These are phyloP conservation scores for Fusarium papillatum DNA, from an alignment of 2,329 filamentous ascomycete species.

Conservation along the genomic window DNA sequence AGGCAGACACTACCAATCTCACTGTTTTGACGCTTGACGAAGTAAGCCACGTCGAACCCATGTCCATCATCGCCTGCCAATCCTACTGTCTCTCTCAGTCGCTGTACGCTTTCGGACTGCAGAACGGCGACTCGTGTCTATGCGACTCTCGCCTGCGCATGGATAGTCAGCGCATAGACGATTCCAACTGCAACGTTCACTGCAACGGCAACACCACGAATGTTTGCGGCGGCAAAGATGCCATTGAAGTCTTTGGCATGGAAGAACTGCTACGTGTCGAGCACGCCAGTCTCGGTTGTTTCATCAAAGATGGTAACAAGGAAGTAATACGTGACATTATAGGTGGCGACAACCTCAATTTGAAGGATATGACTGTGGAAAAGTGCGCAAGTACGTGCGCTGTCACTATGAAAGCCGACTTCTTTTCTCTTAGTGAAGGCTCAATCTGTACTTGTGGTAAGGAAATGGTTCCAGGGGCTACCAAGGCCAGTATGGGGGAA, in stretches of 20 bases:
- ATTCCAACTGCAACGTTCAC: not conserved
- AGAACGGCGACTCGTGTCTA: not conserved
- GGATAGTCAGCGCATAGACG: not conserved
- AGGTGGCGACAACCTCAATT: not conserved
- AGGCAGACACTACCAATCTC: not conserved
- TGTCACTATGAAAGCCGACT: not conserved
- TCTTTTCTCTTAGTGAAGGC: not conserved
- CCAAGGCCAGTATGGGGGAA: not conserved
- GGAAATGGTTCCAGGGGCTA: not conserved
- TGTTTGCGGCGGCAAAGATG: not conserved
- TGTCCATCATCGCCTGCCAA: not conserved
- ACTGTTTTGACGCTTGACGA: not conserved
- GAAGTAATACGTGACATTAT: not conserved
- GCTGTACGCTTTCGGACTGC: not conserved
- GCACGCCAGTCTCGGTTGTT: not conserved
- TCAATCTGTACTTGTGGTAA: not conserved
- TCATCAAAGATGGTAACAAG: not conserved
- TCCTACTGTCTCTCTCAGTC: not conserved
- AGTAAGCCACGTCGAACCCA: not conserved
- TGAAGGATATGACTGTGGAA: not conserved
- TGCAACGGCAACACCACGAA: not conserved
- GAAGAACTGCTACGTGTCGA: not conserved
- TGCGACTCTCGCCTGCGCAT: not conserved
- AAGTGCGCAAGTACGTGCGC: not conserved
- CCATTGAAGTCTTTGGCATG: not conserved